phyloP scores from a whole-genome alignment of 345 rosid species.

The Eucalyptus albens region DNA sequence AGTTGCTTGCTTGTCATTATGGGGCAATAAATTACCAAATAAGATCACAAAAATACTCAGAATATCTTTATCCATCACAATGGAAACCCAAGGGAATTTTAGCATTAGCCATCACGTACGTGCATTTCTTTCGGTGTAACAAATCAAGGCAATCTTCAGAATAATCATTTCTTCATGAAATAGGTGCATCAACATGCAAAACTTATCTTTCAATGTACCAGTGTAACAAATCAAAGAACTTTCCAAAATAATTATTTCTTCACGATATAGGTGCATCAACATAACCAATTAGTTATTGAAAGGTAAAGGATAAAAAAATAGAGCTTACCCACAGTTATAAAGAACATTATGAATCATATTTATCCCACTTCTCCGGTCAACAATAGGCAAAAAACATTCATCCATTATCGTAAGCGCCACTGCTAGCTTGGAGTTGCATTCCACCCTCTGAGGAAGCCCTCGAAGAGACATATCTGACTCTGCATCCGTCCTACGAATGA shows the following conservation, averaged over 20 bases:
- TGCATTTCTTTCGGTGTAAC: neutral
- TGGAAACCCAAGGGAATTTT: neutral
- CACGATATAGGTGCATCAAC: neutral
- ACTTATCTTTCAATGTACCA: neutral
- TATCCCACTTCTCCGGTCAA: constrained; percentile 73
- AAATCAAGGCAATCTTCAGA: neutral
- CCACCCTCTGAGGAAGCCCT: constrained; percentile 43
- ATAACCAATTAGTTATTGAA: neutral
- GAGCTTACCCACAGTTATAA: constrained; percentile 68
- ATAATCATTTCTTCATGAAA: neutral
- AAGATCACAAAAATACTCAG: neutral
- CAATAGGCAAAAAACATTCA: constrained; percentile 84
- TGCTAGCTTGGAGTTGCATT: constrained; percentile 75
- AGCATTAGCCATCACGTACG: neutral
- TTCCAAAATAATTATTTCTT: neutral
- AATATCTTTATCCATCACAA: neutral
- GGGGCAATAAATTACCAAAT: neutral
- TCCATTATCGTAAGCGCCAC: constrained; percentile 73
- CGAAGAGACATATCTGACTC: constrained; percentile 29
- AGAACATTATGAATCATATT: constrained; percentile 68
- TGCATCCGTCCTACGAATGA: constrained; percentile 44
- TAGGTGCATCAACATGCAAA: neutral
- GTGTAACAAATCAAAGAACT: neutral
- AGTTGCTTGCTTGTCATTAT: neutral
- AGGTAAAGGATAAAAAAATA: neutral